Evolutionary conservation across 2,329 filamentous ascomycete genomes (phyloP), one percentile per base, ranked within the genome.

Genomic region (Scytalidium sp.): DNA sequence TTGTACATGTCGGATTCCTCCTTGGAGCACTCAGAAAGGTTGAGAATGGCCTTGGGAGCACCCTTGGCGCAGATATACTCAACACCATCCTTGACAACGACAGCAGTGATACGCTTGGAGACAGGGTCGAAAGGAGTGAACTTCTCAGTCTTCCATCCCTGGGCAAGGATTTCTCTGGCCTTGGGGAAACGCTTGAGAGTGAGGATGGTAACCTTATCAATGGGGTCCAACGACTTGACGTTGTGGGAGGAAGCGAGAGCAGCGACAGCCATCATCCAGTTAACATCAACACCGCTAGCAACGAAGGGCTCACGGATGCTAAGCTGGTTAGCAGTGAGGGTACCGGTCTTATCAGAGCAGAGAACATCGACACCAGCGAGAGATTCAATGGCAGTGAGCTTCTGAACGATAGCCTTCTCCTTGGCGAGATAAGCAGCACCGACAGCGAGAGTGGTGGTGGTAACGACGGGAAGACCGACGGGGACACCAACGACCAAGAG

Each of bases 221-320:
- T 90, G 53, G 86, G 86, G 66, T 90, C 87, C 55, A 90, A 79
- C 54, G 85, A 87, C 74, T 87, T 87, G 72, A 88, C 77, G 74
- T 89, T 90, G 76, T 90, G 86, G 55, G 86, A 89, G 46, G 85
- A 89, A 50, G 86, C 87, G 49, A 90, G 80, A 53, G 86, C 86
- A 52, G 87, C 86, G 53, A 88, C 86, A 56, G 86, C 85, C 86
- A 90, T 89, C 85, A 90, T 89, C 85, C 85, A 90, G 75, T 90
- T 87, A 68, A 89, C 82, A 70, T 89, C 85, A 65, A 88, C 81
- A 61, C 86, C 87, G 69, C 89, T 86, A 53, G 84, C 81, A 51
- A 89, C 85, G 70, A 85, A 90, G 19, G 87, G 87, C 65, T 90
- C 87, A 67, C 86, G 85, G 64, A 90, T 87, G 63, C 81, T 85